phyloP scores from a whole-genome alignment of 345 rosid genomes.

The Aquilaria sinensis region DNA sequence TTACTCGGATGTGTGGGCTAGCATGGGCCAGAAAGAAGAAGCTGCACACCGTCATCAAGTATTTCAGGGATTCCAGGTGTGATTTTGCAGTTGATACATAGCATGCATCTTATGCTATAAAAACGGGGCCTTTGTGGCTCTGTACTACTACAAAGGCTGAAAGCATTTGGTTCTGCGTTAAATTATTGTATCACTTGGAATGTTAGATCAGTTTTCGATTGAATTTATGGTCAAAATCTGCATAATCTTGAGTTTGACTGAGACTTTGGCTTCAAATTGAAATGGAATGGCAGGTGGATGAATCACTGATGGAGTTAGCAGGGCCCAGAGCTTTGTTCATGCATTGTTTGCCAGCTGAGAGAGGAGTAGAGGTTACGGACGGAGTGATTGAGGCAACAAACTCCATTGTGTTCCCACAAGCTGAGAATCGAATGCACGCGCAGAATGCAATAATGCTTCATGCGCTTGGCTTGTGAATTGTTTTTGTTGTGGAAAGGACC shows the following conservation, averaged over 20 bases:
- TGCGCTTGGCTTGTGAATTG: constrained; percentile 35
- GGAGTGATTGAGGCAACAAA: constrained; percentile 85
- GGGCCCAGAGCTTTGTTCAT: constrained; percentile 85
- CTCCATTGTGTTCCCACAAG: constrained; percentile 88
- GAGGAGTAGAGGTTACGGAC: constrained; percentile 88
- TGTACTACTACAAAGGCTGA: too few species aligned
- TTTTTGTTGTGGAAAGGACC: constrained; percentile 5
- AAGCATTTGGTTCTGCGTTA: too few species aligned
- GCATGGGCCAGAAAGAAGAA: constrained; percentile 98
- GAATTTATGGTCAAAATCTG: neutral
- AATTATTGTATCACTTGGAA: neutral
- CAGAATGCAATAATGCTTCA: constrained; percentile 92
- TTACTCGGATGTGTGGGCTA: constrained; percentile 99
- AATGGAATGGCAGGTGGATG: constrained; percentile 57
- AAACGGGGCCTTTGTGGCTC: too few species aligned
- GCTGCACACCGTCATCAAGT: constrained; percentile 73
- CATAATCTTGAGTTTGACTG: too few species aligned
- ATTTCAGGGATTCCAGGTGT: constrained; percentile 92
- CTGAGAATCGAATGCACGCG: constrained; percentile 96
- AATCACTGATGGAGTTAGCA: constrained; percentile 77
- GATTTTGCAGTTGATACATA: neutral
- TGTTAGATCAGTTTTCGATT: neutral
- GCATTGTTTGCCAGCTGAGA: constrained; percentile 99
- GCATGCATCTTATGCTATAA: neutral
- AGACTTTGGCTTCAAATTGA: neutral